phyloP scores from a whole-genome alignment of 202 grass and related monocot species.

The Cymbopogon flexuosus region DNA sequence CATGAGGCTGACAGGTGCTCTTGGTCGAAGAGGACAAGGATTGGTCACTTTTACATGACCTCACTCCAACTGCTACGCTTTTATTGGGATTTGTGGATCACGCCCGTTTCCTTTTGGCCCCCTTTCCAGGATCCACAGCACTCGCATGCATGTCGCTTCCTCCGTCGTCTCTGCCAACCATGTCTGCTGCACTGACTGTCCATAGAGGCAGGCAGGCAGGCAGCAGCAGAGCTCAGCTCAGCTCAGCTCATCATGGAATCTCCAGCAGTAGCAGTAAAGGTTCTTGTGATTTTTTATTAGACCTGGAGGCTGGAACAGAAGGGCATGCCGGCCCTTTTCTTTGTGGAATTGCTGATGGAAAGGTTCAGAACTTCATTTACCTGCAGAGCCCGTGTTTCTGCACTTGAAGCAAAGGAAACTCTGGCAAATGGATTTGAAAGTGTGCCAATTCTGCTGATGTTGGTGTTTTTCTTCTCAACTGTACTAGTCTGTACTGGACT shows the following conservation, averaged over 20 bases:
- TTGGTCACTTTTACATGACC: slow-evolving; percentile 44
- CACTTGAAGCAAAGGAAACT: neutral
- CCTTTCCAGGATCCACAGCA: slow-evolving; percentile 42
- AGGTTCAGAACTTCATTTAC: neutral
- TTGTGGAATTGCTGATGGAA: neutral
- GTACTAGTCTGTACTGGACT: too few species aligned
- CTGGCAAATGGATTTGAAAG: neutral
- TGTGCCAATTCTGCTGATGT: neutral
- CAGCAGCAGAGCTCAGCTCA: neutral
- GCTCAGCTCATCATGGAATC: slow-evolving; percentile 7
- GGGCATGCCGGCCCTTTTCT: neutral
- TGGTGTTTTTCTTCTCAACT: neutral
- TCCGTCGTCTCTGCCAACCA: slow-evolving; percentile 19
- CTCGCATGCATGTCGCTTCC: slow-evolving; percentile 27
- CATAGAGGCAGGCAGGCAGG: neutral
- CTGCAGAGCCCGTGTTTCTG: slow-evolving; percentile 19
- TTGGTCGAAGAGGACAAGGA: slow-evolving; percentile 35
- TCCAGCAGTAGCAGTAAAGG: neutral
- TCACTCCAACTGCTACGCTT: slow-evolving; percentile 47
- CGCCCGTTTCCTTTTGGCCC: slow-evolving; percentile 24
- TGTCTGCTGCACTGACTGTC: neutral
- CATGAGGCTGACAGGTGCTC: slow-evolving; percentile 14
- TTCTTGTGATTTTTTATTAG: neutral
- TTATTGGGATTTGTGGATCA: slow-evolving; percentile 55
- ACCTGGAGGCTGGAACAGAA: neutral